A percentile compares a stretch with the other conserved stretches of the same genome.
Conservation (phyloP, 2,329 filamentous ascomycete genomes). For the Ophiosphaerella korrae region DNA sequence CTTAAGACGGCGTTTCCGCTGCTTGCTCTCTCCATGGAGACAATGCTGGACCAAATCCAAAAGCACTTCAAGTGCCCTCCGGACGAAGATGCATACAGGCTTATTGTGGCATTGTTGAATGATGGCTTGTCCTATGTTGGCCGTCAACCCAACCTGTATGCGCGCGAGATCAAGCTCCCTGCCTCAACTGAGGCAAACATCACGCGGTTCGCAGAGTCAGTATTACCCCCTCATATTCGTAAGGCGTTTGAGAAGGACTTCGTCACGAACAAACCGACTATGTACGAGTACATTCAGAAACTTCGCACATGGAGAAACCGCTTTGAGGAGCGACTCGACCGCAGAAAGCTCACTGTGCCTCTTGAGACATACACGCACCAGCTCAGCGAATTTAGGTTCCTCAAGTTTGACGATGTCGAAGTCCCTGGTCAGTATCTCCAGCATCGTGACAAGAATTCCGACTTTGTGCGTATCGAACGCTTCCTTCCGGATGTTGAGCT, state of each 20-base stretch:
- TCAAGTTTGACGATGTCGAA: conserved; percentile 98
- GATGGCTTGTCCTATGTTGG: conserved; percentile 93
- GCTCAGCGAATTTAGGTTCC: conserved; percentile 94
- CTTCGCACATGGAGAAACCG: conserved; percentile 94
- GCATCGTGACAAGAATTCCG: conserved; percentile 98
- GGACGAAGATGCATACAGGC: conserved; percentile 94
- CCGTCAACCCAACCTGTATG: conserved; percentile 83
- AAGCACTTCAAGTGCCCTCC: conserved; percentile 99
- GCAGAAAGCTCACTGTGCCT: conserved; percentile 72
- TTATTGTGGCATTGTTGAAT: conserved; percentile 97
- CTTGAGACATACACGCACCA: conserved; percentile 88
- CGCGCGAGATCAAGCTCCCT: conserved; percentile 88
- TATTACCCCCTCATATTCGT: conserved; percentile 90
- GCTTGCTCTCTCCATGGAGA: conserved; percentile 96
- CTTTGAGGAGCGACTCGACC: conserved; percentile 96
- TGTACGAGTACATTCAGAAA: conserved; percentile 98
- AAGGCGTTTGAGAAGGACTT: conserved; percentile 98
- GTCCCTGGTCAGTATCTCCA: conserved; percentile 95
- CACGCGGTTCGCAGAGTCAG: conserved; percentile 93
- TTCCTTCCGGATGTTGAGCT: conserved; percentile 95
- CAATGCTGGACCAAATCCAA: conserved; percentile 98
- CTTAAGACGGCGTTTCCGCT: conserved; percentile 97
- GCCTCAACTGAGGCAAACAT: conserved; percentile 93
- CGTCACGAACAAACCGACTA: conserved; percentile 90
- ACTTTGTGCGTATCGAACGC: conserved; percentile 95